Evolutionary conservation across 2,329 filamentous ascomycete genomes (phyloP), one percentile per base, ranked within the genome.

Genomic region (Dothidotthia symphoricarpi): DNA sequence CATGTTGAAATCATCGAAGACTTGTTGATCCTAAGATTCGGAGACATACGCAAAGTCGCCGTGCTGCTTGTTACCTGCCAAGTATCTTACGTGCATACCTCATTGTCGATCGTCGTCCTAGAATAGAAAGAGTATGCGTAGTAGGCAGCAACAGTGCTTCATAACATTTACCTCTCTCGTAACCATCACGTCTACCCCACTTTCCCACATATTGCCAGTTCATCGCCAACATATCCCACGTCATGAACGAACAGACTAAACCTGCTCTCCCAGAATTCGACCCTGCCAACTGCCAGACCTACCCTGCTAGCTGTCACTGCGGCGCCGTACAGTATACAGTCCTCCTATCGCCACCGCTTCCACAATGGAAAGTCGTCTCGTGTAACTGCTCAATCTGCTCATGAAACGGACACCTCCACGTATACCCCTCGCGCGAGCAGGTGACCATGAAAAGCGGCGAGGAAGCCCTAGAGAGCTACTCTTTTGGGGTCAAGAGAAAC

Each of bases 341-440:
- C 17, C 70, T 67, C 14, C 66, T 79, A 29, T 72, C 71, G 19
- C 74, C 75, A 16, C 69, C 74, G 16, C 63, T 78, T 17, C 64
- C 69, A 3, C 60, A 73, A 46, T 64, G 73, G 45, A 59, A 67
- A 41, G 68, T 76, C 3, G 31, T 72, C n/a, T 54, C 69, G 14
- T 80, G 76, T 66, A 75, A 72, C 54, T 79, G 76, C 54, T 77
- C 74, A n/a, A 71, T 73, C 31, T 80, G 75, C 51, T 59, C 62
- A 4, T 67, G 73, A 10, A 67, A 71, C 17, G 75, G 74, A 0
- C 77, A 78, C 45, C 60, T 78, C 24, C 67, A 78, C 22, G 68
- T 77, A 16, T 63, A 62, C 34, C 57, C 61, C 2, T 41, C 45
- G 16, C 49, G 52, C 25, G 36, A 47, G 24, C 36, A 59, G 17